Evolutionary conservation across 352 stramenopile genomes (phyloP), one percentile per base, ranked within the genome.

Genomic region (Phytopythium aichiense): DNA sequence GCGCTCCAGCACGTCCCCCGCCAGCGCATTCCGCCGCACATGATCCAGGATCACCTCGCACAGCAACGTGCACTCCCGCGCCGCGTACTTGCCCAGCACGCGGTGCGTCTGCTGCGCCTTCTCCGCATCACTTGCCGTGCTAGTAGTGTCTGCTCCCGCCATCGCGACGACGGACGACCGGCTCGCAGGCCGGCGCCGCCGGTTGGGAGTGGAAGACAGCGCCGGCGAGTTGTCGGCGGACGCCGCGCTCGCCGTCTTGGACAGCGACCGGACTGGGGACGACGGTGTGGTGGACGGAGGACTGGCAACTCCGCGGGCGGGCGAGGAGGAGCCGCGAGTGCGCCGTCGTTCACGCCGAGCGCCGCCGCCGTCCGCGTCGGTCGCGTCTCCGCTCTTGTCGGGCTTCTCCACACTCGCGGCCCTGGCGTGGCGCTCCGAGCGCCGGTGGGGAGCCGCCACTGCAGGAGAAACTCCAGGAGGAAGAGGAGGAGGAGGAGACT

Each of bases 1-100:
- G 23, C 72, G 50, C 13, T 87, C 66, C 52, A 90, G 56, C 52
- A 81, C 81, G 15, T 66, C 74, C 0, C 66, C 38, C 0, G 60
- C 58, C 55, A 76, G 58, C n/a, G 81, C 76, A 60, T 84, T 77
- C 33, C 64, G 61, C 56, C 85, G 79, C 48, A 90, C 52, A 20
- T 90, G 78, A 22, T 64, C 50, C 51, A 85, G 55, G 42, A 90
- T 77, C 13, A 76, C 70, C 50, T 90, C 78, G 51, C 78, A 88
- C 49, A 90, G 56, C 35, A 83, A 30, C 31, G 71, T 76, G 53
- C 78, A 86, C 31, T 84, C 72, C 15, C 67, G 73, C 20, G 74
- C 77, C 33, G 72, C 78, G 64, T 83, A 86, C n/a, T 56, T 55
- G 3, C 73, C 73, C 13, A 88, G 63, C 28, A 82, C 68, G 43